These are phyloP conservation scores for Exophiala viscosa DNA, from an alignment of 2,329 filamentous ascomycete genomes.

Conservation along the genomic window DNA sequence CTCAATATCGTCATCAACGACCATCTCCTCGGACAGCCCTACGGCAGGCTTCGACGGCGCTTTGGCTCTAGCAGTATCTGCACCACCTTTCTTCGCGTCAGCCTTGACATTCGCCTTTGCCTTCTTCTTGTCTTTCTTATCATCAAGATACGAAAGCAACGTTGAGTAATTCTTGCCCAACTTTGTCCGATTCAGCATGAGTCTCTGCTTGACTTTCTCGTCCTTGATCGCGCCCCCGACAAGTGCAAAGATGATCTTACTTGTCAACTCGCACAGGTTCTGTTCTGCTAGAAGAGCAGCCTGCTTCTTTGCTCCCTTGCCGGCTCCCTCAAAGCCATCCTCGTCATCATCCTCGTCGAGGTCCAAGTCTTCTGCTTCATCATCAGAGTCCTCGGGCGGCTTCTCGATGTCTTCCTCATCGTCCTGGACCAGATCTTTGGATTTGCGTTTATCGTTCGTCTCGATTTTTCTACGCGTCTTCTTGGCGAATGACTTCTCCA, in stretches of 20 bases:
- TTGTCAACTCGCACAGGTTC: slow-evolving; percentile 77
- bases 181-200: slow-evolving; percentile 74
- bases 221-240: slow-evolving; percentile 72
- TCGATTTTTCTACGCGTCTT: slow-evolving; percentile 47
- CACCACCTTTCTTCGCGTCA: slow-evolving; percentile 1
- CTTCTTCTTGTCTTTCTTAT: slow-evolving; percentile 25
- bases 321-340: slow-evolving; percentile 23
- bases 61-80: slow-evolving; percentile 4
- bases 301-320: slow-evolving; percentile 51
- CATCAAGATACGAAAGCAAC: slow-evolving; percentile 73
- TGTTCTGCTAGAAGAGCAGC: slow-evolving; percentile 75
- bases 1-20: slow-evolving; percentile 28
- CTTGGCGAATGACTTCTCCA: slow-evolving; percentile 75
- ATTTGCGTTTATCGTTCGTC: slow-evolving; percentile 6
- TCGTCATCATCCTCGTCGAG: slow-evolving; percentile 74
- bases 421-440: slow-evolving; percentile 5
- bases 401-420: slow-evolving; percentile 28
- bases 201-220: slow-evolving; percentile 65
- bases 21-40: slow-evolving; percentile 25
- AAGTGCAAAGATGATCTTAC: slow-evolving; percentile 78
- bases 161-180: slow-evolving; percentile 84
- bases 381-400: slow-evolving; percentile 51
- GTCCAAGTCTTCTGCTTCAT: slow-evolving; percentile 55
- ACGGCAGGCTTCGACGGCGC: slow-evolving; percentile 11
- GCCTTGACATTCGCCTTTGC: not conserved